Base-by-base conservation (phyloP, 495 filamentous ascomycete species). In the Penicillium argentinense region DNA sequence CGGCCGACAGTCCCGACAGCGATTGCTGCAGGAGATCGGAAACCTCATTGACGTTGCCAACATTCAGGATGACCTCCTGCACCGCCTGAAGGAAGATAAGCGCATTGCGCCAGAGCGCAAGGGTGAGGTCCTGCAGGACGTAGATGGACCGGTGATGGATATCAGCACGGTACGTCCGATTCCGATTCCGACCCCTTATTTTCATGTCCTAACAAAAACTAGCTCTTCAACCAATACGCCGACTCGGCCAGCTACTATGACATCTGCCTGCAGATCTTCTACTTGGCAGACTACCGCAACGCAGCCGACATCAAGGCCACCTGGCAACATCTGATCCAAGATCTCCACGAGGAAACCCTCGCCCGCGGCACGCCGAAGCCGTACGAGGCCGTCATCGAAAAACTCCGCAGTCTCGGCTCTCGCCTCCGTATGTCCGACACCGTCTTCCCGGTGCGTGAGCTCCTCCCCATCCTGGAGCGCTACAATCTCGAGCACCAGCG, bases 1-100 rank as follows among this genome's bases (percentile, higher is more conserved):
- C 53, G 76, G 82, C 44, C 79, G 89, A 21, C 86, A 89, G 54
- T 74, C 79, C 29, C 83, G 88, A 45, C 89, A 93, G 56, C 72
- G 85, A 19, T 75, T 97, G 21, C 74, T 89, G 24, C 86, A 92
- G 47, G 83, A 90, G 41, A 82, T 96, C 17, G 83, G 85, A 6
- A 91, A 91, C 53, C 77, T 96, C 8, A 81, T 99, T 21, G 95
- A 97, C 53, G 79, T 97, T 22, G 92, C 92, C 14, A 91, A 91
- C 54, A 89, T 99, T 49, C 93, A 99, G 66, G 88, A 95, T 56
- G 93, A 97, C 53, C 63, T 97, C 21, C 71, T 97, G 36, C 86
- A 91, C 67, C 77, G 87, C 30, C 63, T 99, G 32, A 85, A 78
- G 61, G 77, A 76, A 26, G 92, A 97, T 54, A 46, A 63, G 4